Conservation (phyloP, 2,329 filamentous ascomycete genomes). For the Stemphylium lycopersici region DNA sequence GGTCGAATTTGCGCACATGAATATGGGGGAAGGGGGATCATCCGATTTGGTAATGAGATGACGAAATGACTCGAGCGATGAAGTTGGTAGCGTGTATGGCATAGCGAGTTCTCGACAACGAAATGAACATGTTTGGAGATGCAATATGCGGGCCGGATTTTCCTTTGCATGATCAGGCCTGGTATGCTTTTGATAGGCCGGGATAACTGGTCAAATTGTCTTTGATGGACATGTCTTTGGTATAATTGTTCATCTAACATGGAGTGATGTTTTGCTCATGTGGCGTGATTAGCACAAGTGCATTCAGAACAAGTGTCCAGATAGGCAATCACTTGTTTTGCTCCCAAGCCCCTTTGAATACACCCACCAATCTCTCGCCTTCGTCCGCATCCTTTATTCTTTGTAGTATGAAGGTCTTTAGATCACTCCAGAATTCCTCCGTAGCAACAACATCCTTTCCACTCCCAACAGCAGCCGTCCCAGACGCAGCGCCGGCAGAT, state of each 20-base stretch:
- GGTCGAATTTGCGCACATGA: conserved; percentile 27
- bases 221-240: conserved; percentile 25
- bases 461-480: conserved; percentile 55
- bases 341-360: conserved; percentile 77
- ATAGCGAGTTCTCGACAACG: conserved; percentile 10
- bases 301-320: background rate
- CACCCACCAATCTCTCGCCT: conserved; percentile 66
- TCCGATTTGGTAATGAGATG: conserved; percentile 23
- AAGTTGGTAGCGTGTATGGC: conserved; percentile 15
- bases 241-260: conserved; percentile 14
- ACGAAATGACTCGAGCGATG: conserved; percentile 22
- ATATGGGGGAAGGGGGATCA: conserved; percentile 22
- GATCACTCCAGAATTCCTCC: conserved; percentile 83
- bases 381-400: conserved; percentile 72
- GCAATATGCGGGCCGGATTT: conserved; percentile 11
- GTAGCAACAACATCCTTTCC: conserved; percentile 67
- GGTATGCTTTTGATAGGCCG: conserved; percentile 20
- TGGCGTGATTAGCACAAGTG: background rate
- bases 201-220: conserved; percentile 32
- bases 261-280: conserved; percentile 6
- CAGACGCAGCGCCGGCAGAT: conserved; percentile 21
- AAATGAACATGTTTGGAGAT: conserved; percentile 19
- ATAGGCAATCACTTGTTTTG: conserved; percentile 31
- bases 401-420: conserved; percentile 80
- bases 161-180: conserved; percentile 22